Base-by-base conservation (phyloP, 2,329 filamentous ascomycete genomes). In the Arachnomyces sp. region DNA sequence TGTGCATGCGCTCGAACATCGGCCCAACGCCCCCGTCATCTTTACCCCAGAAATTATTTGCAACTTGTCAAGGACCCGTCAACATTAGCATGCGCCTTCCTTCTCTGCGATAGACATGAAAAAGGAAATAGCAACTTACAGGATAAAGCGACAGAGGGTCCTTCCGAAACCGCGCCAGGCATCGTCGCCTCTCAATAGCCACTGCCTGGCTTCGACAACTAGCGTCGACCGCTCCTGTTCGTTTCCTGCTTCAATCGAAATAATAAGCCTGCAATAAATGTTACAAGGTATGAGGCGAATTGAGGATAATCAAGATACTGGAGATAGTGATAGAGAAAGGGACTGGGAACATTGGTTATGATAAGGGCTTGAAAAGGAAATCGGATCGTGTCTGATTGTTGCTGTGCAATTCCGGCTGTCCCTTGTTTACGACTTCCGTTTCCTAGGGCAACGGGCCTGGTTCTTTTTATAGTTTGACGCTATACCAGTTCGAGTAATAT, bases 41-140 rank as follows among this genome's bases (percentile, higher is more conserved):
- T 73, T 94, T 96, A 49, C 92, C 92, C 92, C 92, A 98, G 66
- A 98, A 98, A 63, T 98, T 98, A 71, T 98, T 98, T 56, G 92
- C 90, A 70, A 98, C 63, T 89, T 5, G 18, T 16, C 12, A 25
- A 32, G 31, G 31, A 32, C 15, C 5, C 12, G 12, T 14, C 5
- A 32, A 16, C 31, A 9, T 25, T 25, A 25, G 21, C 9, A 25
- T 25, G 21, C 21, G 21, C 21, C 39, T n/a, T 30, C 28, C 36
- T 13, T 31, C 36, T 8, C 36, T 45, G 36, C 43, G 40, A 44
- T 29, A 18, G 14, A 21, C 7, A n/a, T n/a, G 13, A 9, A 16
- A 13, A 6, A 9, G 21, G 21, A 6, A 36, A 7, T 25, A 15
- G 13, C 35, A 40, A 40, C 72, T 56, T 69, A 84, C 80, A 85